Conservation (phyloP, 345 rosid species). For the Eucalyptus globulus region DNA sequence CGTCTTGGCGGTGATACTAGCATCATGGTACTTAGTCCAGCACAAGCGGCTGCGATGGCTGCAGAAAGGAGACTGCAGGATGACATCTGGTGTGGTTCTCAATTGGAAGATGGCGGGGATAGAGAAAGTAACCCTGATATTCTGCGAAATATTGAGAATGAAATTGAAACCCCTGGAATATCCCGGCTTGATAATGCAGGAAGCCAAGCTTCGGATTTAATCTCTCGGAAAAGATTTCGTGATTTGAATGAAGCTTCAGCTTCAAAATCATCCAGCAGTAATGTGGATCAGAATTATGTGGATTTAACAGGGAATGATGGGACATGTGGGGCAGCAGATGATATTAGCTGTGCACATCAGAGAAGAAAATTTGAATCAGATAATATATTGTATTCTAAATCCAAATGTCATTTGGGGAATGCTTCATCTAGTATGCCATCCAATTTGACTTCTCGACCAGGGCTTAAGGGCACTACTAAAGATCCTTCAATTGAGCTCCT, state of each 20-base stretch:
- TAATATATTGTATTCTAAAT: not conserved
- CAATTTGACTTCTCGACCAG: conserved; percentile 2
- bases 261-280: conserved; percentile 2
- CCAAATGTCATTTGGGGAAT: not conserved
- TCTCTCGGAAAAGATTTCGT: conserved; percentile 32
- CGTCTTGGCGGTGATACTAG: conserved; percentile 76
- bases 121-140: conserved; percentile 22
- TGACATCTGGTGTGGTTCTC: conserved; percentile 86
- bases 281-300: not conserved
- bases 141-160: conserved; percentile 2
- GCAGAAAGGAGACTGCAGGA: conserved; percentile 86
- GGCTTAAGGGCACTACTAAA: conserved; percentile 2
- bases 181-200: conserved; percentile 1
- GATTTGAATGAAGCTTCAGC: conserved; percentile 2
- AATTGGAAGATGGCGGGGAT: conserved; percentile 27
- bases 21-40: conserved; percentile 80
- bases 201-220: not conserved
- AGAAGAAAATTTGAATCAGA: not conserved
- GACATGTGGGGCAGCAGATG: not conserved
- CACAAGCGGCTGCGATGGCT: conserved; percentile 96
- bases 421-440: conserved; percentile 20
- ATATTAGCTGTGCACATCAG: not conserved
- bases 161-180: conserved; percentile 5
- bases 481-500: conserved; percentile 12
- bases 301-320: conserved; percentile 2